Conservation (phyloP, 2,329 filamentous ascomycete genomes). For the Beauveria scarabaeidicola region DNA sequence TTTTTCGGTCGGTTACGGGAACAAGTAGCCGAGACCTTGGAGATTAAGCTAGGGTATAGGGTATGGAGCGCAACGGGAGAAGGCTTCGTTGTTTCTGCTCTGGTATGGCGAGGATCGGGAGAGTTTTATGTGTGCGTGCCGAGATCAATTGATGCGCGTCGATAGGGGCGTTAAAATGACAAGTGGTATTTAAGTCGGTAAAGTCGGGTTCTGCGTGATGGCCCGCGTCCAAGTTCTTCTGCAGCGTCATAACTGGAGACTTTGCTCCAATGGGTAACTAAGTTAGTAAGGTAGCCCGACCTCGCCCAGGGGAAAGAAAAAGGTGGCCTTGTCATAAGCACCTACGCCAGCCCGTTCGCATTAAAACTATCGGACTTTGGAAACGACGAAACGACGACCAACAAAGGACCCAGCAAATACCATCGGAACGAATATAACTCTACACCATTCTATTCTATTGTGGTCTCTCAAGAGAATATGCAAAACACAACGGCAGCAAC, state of each 20-base stretch:
- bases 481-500: conserved; percentile 1
- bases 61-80: neutral
- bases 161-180: neutral
- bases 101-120: neutral
- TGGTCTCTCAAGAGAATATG: neutral
- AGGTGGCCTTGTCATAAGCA: neutral
- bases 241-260: neutral
- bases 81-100: neutral
- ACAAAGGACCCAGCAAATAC: neutral
- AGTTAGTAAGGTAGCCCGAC: too few relatives aligned
- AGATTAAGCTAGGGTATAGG: neutral
- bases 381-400: neutral
- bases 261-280: too few relatives aligned
- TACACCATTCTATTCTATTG: neutral
- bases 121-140: neutral
- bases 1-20: neutral
- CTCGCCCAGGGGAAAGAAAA: neutral
- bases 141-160: neutral
- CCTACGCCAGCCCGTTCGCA: neutral
- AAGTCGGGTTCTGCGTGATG: neutral
- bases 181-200: neutral
- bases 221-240: neutral
- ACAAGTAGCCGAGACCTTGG: neutral
- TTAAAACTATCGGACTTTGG: neutral
- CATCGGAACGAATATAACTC: neutral